Conservation (phyloP, 2,329 filamentous ascomycete species). For the Curvularia sp. region DNA sequence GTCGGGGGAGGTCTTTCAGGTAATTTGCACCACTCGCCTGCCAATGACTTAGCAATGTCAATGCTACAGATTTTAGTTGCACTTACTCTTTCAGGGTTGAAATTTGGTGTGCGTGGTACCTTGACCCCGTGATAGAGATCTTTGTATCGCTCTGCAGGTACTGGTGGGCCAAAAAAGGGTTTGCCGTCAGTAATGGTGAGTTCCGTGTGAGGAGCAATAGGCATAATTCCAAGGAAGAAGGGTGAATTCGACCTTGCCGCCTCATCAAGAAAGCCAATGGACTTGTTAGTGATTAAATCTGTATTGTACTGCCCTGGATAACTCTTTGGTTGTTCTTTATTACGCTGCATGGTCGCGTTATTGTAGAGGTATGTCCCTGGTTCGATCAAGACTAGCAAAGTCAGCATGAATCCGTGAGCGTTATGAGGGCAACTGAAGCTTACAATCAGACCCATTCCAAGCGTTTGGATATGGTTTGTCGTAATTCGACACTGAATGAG, state of each 20-base stretch:
- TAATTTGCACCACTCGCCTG: not conserved
- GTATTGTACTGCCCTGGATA: slow-evolving; percentile 62
- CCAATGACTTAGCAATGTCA: not conserved
- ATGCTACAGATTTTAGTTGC: not conserved
- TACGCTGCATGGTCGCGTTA: slow-evolving; percentile 68
- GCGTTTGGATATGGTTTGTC: slow-evolving; percentile 62
- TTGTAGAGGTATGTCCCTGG: slow-evolving; percentile 67
- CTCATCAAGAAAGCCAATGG: slow-evolving; percentile 66
- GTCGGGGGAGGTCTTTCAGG: not conserved
- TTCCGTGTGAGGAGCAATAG: slow-evolving; percentile 67
- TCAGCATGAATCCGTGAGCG: not conserved
- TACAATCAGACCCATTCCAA: slow-evolving; percentile 65
- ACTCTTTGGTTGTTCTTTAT: slow-evolving; percentile 62
- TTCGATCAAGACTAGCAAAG: not conserved
- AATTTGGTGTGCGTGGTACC: not conserved
- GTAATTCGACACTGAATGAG: slow-evolving; percentile 66
- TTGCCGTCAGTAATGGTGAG: not conserved
- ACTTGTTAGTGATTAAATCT: slow-evolving; percentile 66
- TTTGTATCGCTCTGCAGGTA: not conserved
- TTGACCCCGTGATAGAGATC: not conserved
- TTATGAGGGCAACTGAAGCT: slow-evolving; percentile 56
- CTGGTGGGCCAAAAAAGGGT: not conserved
- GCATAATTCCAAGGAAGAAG: slow-evolving; percentile 66
- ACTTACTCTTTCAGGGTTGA: not conserved
- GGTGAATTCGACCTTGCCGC: slow-evolving; percentile 44